Base-by-base conservation (phyloP, 441 rosid genomes). In the Isatis lusitanica region DNA sequence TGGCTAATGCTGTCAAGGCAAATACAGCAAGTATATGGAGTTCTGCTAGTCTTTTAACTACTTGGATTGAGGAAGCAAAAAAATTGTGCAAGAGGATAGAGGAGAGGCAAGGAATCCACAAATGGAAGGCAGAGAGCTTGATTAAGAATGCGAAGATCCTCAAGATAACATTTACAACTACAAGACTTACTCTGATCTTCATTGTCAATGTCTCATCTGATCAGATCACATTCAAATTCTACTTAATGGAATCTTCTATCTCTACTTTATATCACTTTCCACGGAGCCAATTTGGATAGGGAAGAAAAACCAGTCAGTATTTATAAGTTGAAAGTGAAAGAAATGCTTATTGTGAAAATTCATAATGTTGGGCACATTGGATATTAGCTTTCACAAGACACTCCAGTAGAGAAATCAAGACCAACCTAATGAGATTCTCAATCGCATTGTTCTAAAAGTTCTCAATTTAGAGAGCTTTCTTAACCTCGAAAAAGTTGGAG, bases 401-500 rank as follows among this genome's bases (percentile, higher is more conserved):
- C 68, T 42, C 39, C 26, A 21, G 47, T 21, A 36, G 46, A 61
- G 26, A 71, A 51, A 36, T 21, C 24, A 21, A 21, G 24, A 21
- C 24, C 1, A 21, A 21, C 10, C n/a, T 24, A 42, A 36, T 26
- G 72, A 47, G 60, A 48, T 17, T 66, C 55, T 48, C 46, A 42
- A n/a, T 51, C 3, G 52, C 36, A 55, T 44, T 17, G 28, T 38
- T 38, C 24, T 24, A 55, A 12, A 13, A 1, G 33, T 33, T 43
- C 24, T 35, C 47, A 18, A 13, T 4, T 76, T 84, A 91, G 51
- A 94, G 96, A 65, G 86, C 93, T 73, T 82, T 89, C 83, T 85
- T 92, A 62, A 87, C 91, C 77, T 83, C 81, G 66, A 94, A 94
- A 78, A 74, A 90, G 80, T 72, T 69, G 2, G 85, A 30, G 1